Evolutionary conservation across 2,329 filamentous ascomycete species (phyloP).

Genomic region (Cercospora sp.): DNA sequence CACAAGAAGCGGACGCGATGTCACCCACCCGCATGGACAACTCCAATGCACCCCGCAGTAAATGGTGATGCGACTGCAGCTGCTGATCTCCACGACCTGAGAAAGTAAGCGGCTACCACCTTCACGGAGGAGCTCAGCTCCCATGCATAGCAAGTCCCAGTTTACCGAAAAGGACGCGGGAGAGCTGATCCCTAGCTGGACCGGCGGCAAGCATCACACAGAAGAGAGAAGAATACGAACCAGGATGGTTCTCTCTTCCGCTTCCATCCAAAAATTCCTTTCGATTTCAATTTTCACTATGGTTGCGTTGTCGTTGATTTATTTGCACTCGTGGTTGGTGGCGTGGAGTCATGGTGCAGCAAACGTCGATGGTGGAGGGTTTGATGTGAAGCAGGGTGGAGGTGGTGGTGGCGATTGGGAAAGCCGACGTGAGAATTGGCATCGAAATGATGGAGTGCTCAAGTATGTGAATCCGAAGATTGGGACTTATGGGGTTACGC

Average conservation of each 20-base stretch:
- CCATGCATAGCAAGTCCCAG: not conserved
- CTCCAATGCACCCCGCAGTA: slow-evolving; percentile 1
- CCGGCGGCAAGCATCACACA: not conserved
- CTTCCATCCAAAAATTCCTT: slow-evolving; percentile 6
- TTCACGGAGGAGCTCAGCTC: not conserved
- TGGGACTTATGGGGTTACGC: slow-evolving; percentile 37
- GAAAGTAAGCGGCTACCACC: not conserved
- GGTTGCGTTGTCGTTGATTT: not conserved
- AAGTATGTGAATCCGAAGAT: slow-evolving; percentile 38
- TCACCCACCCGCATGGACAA: not conserved
- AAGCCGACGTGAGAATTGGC: slow-evolving; percentile 15
- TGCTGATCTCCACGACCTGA: not conserved
- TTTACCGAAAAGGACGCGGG: not conserved
- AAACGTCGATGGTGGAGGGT: not conserved
- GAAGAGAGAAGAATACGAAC: not conserved
- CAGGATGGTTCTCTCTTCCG: slow-evolving; percentile 3
- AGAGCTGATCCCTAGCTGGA: not conserved
- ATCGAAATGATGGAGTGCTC: slow-evolving; percentile 33
- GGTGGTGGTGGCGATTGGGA: not conserved
- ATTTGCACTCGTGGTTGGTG: slow-evolving; percentile 8
- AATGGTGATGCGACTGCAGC: not conserved
- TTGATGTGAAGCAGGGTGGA: not conserved
- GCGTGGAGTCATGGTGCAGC: slow-evolving; percentile 6
- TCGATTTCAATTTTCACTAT: not conserved
- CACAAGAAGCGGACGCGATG: not conserved